These are phyloP conservation scores for Wickerhamiella kurtzmanii DNA, from an alignment of 805 yeast genomes.

Conservation along the genomic window DNA sequence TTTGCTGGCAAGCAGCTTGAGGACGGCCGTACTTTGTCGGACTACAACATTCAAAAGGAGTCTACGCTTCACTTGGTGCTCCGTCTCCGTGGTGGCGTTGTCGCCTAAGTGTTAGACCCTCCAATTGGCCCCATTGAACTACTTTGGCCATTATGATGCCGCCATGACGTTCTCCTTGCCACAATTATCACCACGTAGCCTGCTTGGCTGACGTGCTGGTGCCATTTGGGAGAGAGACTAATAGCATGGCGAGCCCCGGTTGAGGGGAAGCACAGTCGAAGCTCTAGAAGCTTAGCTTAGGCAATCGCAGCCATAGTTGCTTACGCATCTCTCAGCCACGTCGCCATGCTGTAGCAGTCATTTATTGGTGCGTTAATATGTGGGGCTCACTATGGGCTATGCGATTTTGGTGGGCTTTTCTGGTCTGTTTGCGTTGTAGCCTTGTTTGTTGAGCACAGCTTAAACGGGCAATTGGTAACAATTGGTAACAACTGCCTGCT, in stretches of 20 bases:
- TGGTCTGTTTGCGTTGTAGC: no score
- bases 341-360: no score
- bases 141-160: neutral
- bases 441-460: neutral
- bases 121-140: neutral
- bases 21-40: conserved; percentile 86
- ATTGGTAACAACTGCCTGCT: no score
- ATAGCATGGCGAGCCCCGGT: no score
- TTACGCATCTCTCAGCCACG: no score
- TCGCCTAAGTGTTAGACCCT: no score
- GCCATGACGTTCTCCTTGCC: neutral
- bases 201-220: no score
- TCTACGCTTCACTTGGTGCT: conserved; percentile 70
- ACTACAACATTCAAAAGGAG: conserved; percentile 91
- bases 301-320: neutral
- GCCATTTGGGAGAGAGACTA: neutral
- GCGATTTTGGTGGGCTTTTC: neutral
- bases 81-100: conserved; percentile 78
- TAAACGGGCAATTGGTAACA: no score
- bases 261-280: neutral
- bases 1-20: conserved; percentile 93
- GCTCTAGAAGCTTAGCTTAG: neutral
- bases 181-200: neutral
- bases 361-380: no score
- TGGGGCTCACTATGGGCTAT: no score